These are phyloP conservation scores for Sugiyamaella grinbergsii DNA, from an alignment of 1,139 yeast genomes.

Conservation along the genomic window DNA sequence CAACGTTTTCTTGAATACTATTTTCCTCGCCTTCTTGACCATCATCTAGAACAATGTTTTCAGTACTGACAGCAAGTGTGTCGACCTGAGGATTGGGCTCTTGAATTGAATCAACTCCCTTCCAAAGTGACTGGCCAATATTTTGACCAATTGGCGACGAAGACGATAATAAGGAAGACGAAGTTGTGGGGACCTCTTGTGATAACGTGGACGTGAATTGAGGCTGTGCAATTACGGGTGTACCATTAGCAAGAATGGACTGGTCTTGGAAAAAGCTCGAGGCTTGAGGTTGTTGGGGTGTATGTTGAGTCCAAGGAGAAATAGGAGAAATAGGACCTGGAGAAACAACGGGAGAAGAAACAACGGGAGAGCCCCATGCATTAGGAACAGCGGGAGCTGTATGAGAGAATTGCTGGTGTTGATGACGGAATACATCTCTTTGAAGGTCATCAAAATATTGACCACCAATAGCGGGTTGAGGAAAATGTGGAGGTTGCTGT, in stretches of 20 bases:
- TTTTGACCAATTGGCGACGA: slow-evolving; percentile 5
- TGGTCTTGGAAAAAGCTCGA: slow-evolving; percentile 16
- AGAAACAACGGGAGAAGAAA: slow-evolving; percentile 12
- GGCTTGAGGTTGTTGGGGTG: slow-evolving; percentile 11
- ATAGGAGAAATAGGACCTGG: slow-evolving; percentile 28
- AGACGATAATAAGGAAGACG: background rate
- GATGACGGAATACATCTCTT: slow-evolving; percentile 15
- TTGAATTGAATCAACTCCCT: slow-evolving; percentile 5
- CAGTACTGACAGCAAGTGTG: background rate
- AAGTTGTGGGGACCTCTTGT: background rate
- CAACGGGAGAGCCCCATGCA: slow-evolving; percentile 16
- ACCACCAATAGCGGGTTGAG: slow-evolving; percentile 4
- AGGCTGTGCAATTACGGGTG: slow-evolving; percentile 4
- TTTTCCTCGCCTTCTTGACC: slow-evolving; percentile 1
- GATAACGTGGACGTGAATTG: background rate
- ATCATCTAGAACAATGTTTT: background rate
- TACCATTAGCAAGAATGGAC: background rate
- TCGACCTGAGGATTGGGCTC: background rate
- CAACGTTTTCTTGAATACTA: background rate
- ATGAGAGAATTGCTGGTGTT: slow-evolving; percentile 27
- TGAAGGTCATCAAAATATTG: slow-evolving; percentile 22
- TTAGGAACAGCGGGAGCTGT: slow-evolving; percentile 22
- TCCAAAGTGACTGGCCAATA: slow-evolving; percentile 12
- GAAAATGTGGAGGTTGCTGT: slow-evolving; percentile 8
- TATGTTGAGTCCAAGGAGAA: slow-evolving; percentile 30